Evolutionary conservation across 1,284 basidiomycete genomes (phyloP).

Genomic region (Boletus smithii): DNA sequence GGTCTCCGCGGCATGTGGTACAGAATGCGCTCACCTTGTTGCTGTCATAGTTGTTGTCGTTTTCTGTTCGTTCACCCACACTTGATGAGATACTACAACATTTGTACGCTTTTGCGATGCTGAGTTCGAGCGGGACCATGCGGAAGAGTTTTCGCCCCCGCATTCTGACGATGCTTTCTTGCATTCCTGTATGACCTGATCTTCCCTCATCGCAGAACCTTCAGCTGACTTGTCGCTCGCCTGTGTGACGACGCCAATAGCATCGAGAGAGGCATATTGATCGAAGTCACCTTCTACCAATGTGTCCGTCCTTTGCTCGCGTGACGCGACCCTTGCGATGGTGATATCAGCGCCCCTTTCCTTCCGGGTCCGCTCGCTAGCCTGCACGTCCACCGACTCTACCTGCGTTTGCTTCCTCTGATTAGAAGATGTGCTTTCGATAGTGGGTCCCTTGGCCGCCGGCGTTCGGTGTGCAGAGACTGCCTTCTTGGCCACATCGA

Average conservation of each 20-base stretch:
- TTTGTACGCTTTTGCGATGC: not conserved
- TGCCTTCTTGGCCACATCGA: not conserved
- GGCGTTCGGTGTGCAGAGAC: not conserved
- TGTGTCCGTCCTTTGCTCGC: not conserved
- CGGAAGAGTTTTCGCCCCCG: not conserved
- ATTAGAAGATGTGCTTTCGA: not conserved
- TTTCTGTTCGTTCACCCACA: not conserved
- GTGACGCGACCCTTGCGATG: not conserved
- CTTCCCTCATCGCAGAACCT: not conserved
- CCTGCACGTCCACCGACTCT: not conserved
- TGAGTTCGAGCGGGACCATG: not conserved
- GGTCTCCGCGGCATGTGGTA: not conserved
- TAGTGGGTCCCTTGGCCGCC: not conserved
- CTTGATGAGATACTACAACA: slow-evolving; percentile 2
- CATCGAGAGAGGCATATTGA: not conserved
- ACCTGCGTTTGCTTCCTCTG: not conserved
- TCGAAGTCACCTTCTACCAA: not conserved
- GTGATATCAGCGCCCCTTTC: not conserved
- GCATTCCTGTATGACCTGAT: not conserved
- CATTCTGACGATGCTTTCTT: not conserved
- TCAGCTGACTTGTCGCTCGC: not conserved
- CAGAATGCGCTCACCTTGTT: slow-evolving; percentile 3
- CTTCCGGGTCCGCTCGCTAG: not conserved
- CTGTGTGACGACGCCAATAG: not conserved
- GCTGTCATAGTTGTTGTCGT: not conserved